A percentile compares a stretch with the other conserved stretches of the same genome.
phyloP scores from a whole-genome alignment of 495 filamentous ascomycete species.

The Tuber aestivum region DNA sequence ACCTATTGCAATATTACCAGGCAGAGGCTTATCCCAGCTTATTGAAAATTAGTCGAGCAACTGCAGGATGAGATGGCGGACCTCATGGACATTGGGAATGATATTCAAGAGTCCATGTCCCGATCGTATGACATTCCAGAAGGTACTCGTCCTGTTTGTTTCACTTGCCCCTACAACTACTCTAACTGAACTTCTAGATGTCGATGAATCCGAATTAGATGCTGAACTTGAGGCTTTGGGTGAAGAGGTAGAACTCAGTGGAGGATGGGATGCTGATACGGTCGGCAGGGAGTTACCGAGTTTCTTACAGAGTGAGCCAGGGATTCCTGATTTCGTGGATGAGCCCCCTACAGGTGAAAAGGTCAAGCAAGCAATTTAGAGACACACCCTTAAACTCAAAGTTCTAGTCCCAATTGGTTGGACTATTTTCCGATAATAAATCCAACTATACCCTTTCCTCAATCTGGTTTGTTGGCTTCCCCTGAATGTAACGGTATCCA shows the following conservation, averaged over 20 bases:
- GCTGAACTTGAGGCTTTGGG: slow-evolving; percentile 93
- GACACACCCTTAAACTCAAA: neutral
- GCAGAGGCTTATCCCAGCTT: slow-evolving; percentile 16
- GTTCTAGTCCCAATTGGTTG: neutral
- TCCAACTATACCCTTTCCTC: neutral
- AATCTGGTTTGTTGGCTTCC: neutral
- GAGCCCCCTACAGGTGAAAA: slow-evolving; percentile 46
- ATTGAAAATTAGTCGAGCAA: slow-evolving; percentile 56
- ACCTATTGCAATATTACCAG: neutral
- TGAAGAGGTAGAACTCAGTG: slow-evolving; percentile 74
- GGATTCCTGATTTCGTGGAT: slow-evolving; percentile 77
- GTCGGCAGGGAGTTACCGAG: slow-evolving; percentile 64
- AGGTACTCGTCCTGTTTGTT: slow-evolving; percentile 41
- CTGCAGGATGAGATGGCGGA: slow-evolving; percentile 99
- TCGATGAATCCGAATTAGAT: slow-evolving; percentile 95
- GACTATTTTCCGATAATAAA: neutral
- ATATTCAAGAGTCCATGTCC: slow-evolving; percentile 94
- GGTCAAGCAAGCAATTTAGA: slow-evolving; percentile 37
- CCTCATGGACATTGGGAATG: slow-evolving; percentile 93
- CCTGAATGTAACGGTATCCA: neutral
- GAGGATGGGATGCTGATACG: slow-evolving; percentile 49
- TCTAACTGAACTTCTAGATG: slow-evolving; percentile 52
- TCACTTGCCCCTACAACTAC: neutral
- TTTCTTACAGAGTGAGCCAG: slow-evolving; percentile 73
- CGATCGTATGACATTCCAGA: slow-evolving; percentile 93